Conservation (phyloP, 1,284 basidiomycete species). For the Schizopora paradoxa region DNA sequence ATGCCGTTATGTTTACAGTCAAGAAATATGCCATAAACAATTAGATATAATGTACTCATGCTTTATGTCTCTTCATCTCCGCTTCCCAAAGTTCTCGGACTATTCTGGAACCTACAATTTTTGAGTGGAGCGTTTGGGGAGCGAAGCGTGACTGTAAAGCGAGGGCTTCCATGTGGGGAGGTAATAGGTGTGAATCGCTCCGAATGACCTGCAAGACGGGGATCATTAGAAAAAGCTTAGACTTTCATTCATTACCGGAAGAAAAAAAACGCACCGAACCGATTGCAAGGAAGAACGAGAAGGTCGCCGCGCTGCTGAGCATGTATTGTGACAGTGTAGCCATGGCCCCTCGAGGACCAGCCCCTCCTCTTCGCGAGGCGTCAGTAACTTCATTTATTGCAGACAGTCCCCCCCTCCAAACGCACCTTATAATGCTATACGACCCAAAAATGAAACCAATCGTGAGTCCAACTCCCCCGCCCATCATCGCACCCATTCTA, state of each 20-base stretch:
- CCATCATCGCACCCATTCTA: conserved; percentile 93
- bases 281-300: conserved; percentile 80
- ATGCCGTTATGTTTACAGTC: neutral
- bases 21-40: no score
- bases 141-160: conserved; percentile 48
- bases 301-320: conserved; percentile 85
- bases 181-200: conserved; percentile 54
- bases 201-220: conserved; percentile 75
- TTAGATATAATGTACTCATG: neutral
- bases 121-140: conserved; percentile 52
- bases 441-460: conserved; percentile 96
- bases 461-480: conserved; percentile 85
- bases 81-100: conserved; percentile 68
- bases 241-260: conserved; percentile 17
- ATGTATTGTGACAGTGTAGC: conserved; percentile 93
- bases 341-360: conserved; percentile 80
- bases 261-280: conserved; percentile 55
- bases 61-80: conserved; percentile 39
- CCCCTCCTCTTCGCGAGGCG: conserved; percentile 58
- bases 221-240: conserved; percentile 8
- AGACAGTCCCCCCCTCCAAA: conserved; percentile 7
- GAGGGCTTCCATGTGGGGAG: conserved; percentile 57
- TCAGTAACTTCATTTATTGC: conserved; percentile 6
- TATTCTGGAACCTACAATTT: conserved; percentile 57
- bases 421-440: conserved; percentile 83